Conservation (phyloP, 2,329 filamentous ascomycete species). For the Ophiostoma sp. region DNA sequence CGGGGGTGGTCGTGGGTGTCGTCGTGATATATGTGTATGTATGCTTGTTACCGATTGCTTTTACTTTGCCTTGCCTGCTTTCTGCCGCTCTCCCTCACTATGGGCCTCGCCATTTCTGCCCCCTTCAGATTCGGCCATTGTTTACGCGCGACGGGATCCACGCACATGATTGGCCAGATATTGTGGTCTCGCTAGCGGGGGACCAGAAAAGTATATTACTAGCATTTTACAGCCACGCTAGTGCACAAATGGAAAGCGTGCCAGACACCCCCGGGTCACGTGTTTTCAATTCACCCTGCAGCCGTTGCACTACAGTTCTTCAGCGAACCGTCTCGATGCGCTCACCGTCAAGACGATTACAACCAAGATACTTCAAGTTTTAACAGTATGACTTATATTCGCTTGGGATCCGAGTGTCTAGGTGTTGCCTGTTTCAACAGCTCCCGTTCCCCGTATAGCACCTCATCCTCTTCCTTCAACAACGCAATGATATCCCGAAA, state of each 20-base stretch:
- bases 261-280: neutral
- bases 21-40: neutral
- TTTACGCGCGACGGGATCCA: constrained; percentile 15
- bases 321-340: neutral
- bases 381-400: neutral
- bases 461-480: neutral
- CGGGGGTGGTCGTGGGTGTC: neutral
- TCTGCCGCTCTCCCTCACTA: neutral
- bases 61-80: neutral
- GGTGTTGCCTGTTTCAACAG: constrained; percentile 4
- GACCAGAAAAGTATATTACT: neutral
- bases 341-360: too few species aligned
- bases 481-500: neutral
- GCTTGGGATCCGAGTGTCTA: neutral
- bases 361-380: neutral
- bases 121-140: constrained; percentile 3
- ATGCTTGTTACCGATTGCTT: constrained; percentile 3
- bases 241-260: neutral
- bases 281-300: neutral
- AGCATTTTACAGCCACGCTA: neutral
- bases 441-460: neutral
- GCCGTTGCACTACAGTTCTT: neutral
- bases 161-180: constrained; percentile 9
- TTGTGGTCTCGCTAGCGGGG: constrained; percentile 14
- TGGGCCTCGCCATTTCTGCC: neutral